Evolutionary conservation across 1,284 basidiomycete genomes (phyloP).

Genomic region (Agaricales sp.): DNA sequence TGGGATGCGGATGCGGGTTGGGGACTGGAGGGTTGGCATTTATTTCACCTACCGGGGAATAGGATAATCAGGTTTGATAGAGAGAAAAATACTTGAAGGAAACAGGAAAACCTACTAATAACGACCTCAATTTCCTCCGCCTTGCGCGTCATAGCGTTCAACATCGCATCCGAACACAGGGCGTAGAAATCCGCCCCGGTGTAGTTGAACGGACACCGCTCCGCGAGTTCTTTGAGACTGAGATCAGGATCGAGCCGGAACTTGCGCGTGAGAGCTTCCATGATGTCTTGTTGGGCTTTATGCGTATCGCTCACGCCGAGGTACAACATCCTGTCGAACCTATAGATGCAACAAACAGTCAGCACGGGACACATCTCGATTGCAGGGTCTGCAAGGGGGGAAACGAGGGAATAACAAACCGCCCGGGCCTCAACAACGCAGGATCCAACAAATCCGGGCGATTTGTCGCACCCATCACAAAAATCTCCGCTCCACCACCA

Average conservation of each 20-base stretch:
- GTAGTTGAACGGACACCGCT: conserved; percentile 84
- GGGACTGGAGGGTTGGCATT: conserved; percentile 13
- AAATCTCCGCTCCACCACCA: conserved; percentile 59
- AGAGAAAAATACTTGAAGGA: conserved; percentile 3
- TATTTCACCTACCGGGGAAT: neutral
- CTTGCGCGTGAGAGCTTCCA: conserved; percentile 88
- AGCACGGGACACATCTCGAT: too few species aligned
- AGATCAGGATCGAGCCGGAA: conserved; percentile 75
- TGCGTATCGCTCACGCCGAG: conserved; percentile 89
- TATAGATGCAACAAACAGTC: conserved; percentile 25
- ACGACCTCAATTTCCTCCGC: conserved; percentile 71
- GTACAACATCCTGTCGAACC: conserved; percentile 97
- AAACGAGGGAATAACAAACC: conserved; percentile 32
- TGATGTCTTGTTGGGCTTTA: conserved; percentile 78
- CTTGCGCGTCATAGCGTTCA: conserved; percentile 90
- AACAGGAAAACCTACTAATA: conserved; percentile 37
- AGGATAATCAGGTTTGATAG: conserved; percentile 40
- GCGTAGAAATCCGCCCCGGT: conserved; percentile 99
- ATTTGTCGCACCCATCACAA: conserved; percentile 98
- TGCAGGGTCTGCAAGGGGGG: conserved; percentile 3
- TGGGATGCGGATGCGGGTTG: conserved; percentile 49
- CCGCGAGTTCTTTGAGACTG: conserved; percentile 57
- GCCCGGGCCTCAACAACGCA: conserved; percentile 85
- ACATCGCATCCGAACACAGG: conserved; percentile 91
- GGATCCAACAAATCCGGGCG: conserved; percentile 92